These are phyloP conservation scores for Uronychia setigera DNA, from an alignment of 73 alveolate genomes.

Conservation along the genomic window DNA sequence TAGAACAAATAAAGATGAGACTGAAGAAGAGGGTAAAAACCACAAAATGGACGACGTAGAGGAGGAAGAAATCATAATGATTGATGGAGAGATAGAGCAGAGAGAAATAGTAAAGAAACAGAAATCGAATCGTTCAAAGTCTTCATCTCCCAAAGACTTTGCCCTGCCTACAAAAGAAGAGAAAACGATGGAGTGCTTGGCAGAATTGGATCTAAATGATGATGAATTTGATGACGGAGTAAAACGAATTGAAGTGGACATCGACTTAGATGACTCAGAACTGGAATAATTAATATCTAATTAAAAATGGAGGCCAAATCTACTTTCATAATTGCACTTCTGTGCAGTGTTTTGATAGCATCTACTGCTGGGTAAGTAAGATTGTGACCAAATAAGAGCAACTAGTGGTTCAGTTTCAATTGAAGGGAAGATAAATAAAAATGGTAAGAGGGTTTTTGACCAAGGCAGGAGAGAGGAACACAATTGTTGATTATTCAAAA, in stretches of 20 bases:
- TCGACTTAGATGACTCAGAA: background rate
- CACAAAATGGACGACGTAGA: no score
- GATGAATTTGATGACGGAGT: background rate
- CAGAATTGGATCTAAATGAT: background rate
- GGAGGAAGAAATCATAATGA: no score
- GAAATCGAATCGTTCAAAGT: background rate
- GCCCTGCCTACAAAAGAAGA: background rate
- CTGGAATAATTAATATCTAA: background rate
- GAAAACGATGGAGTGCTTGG: background rate
- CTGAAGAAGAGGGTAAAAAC: no score
- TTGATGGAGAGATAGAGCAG: no score
- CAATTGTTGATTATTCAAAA: background rate
- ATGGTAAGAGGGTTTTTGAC: background rate
- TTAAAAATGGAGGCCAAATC: no score
- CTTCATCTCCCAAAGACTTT: no score
- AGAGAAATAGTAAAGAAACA: background rate
- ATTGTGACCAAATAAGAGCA: no score
- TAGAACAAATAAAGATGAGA: no score
- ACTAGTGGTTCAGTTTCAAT: no score
- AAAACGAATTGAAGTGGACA: background rate
- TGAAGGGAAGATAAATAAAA: background rate
- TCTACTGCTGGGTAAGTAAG: no score
- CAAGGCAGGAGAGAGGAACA: slow-evolving; percentile 1
- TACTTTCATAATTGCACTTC: no score
- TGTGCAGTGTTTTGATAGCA: no score